phyloP scores from a whole-genome alignment of 116 monocot genomes.

The Zostera marina region DNA sequence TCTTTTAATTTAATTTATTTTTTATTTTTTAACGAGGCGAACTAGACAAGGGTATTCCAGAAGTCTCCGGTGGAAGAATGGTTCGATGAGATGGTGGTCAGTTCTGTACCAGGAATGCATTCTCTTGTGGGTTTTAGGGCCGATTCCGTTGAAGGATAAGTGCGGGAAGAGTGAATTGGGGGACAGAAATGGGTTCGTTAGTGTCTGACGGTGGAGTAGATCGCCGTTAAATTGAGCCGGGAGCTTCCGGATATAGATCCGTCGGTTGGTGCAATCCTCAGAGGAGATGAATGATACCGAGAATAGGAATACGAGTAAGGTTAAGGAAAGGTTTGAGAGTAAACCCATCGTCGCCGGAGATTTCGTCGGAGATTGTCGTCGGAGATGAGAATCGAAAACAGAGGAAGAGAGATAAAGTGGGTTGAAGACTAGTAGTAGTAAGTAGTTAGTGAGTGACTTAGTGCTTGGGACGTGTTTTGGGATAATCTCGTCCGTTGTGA shows the following conservation, averaged over 20 bases:
- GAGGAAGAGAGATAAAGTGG: too few species aligned
- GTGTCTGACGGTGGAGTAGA: conserved; percentile 20
- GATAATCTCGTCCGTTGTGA: too few species aligned
- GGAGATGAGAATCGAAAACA: too few species aligned
- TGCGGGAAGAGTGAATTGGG: conserved; percentile 18
- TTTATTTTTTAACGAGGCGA: too few species aligned
- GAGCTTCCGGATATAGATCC: conserved; percentile 36
- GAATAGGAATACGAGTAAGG: background rate
- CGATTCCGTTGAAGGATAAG: conserved; percentile 32
- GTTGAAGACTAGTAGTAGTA: too few species aligned
- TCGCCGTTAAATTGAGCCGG: conserved; percentile 22
- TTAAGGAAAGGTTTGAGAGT: background rate
- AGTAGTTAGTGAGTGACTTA: too few species aligned
- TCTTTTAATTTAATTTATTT: too few species aligned
- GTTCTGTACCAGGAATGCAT: conserved; percentile 47
- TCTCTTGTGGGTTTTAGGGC: conserved; percentile 30
- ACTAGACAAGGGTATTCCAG: conserved; percentile 48
- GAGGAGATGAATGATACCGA: background rate
- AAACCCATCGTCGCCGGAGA: too few species aligned
- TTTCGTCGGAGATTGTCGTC: too few species aligned
- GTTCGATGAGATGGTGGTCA: conserved; percentile 37
- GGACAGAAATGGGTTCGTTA: conserved; percentile 14
- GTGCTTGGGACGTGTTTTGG: too few species aligned
- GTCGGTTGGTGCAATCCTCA: conserved; percentile 20
- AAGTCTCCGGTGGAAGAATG: conserved; percentile 43